Evolutionary conservation across 2,329 filamentous ascomycete species (phyloP).

Genomic region (Trichoderma oligosporum): DNA sequence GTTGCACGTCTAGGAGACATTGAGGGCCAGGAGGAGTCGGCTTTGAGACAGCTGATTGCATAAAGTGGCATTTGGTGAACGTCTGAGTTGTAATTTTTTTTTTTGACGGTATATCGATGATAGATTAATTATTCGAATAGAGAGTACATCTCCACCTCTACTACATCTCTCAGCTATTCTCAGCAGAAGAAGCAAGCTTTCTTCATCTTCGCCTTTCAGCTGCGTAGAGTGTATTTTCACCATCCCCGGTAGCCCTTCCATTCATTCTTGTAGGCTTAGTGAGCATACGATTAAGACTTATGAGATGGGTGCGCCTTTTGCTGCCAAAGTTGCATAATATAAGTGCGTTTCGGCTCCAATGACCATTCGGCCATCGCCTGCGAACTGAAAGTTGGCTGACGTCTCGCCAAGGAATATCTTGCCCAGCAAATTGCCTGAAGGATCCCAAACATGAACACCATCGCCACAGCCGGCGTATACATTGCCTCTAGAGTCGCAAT

Average conservation of each 20-base stretch:
- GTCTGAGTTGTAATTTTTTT: no score
- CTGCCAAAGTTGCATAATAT: constrained; percentile 10
- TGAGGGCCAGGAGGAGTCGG: constrained; percentile 29
- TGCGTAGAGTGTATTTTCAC: no score
- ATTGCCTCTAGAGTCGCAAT: constrained; percentile 45
- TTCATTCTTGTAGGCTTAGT: no score
- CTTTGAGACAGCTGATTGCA: constrained; percentile 24
- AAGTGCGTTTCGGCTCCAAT: constrained; percentile 26
- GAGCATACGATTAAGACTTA: no score
- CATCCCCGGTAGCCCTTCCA: no score
- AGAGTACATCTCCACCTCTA: no score
- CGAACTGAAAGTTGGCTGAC: constrained; percentile 48
- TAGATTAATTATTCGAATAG: no score
- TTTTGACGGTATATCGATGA: no score
- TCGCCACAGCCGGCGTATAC: constrained; percentile 49
- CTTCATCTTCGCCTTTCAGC: no score
- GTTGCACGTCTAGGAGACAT: constrained; percentile 27
- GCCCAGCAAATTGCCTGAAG: constrained; percentile 44
- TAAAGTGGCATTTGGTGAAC: background rate
- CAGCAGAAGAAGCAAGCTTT: no score
- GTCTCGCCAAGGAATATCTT: constrained; percentile 42
- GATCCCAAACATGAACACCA: constrained; percentile 47
- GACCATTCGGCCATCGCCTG: constrained; percentile 41
- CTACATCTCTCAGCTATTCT: no score
- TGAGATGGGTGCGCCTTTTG: constrained; percentile 15